Evolutionary conservation across 176 grass and related monocot species (phyloP).

Genomic region (Musa schizocarpa): DNA sequence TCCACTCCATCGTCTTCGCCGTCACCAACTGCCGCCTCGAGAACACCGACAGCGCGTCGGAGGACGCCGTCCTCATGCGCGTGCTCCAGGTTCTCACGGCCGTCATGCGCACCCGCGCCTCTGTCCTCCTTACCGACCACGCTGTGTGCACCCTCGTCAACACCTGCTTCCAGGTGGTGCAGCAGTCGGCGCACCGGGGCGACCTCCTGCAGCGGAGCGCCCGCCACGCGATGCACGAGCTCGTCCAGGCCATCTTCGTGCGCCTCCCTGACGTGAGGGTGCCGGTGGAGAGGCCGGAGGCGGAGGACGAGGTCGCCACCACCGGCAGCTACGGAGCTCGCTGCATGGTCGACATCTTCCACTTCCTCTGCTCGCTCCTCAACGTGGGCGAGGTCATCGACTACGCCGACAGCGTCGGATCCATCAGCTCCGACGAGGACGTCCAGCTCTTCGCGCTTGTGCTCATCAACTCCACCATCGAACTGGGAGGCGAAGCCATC

Average conservation of each 20-base stretch:
- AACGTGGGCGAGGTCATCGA: constrained; percentile 45
- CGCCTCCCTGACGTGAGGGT: constrained; percentile 51
- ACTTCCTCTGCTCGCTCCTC: constrained; percentile 70
- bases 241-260: constrained; percentile 63
- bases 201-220: constrained; percentile 77
- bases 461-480: constrained; percentile 73
- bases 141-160: constrained; percentile 73
- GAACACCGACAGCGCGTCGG: constrained; percentile 48
- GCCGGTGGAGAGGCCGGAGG: not conserved
- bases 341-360: constrained; percentile 86
- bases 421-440: constrained; percentile 66
- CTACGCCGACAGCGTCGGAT: constrained; percentile 39
- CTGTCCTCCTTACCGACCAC: constrained; percentile 57
- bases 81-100: constrained; percentile 68
- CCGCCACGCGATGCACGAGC: constrained; percentile 74
- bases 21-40: constrained; percentile 58
- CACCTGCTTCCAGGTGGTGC: constrained; percentile 80
- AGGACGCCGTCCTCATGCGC: constrained; percentile 80
- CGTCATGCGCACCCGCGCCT: constrained; percentile 39
- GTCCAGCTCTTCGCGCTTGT: constrained; percentile 82
- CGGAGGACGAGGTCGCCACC: constrained; percentile 5
- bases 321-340: constrained; percentile 52
- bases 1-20: constrained; percentile 53
- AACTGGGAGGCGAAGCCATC: constrained; percentile 73
- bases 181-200: constrained; percentile 52